Evolutionary conservation across 495 filamentous ascomycete genomes (phyloP).

Genomic region (Penicillium pancosmium): DNA sequence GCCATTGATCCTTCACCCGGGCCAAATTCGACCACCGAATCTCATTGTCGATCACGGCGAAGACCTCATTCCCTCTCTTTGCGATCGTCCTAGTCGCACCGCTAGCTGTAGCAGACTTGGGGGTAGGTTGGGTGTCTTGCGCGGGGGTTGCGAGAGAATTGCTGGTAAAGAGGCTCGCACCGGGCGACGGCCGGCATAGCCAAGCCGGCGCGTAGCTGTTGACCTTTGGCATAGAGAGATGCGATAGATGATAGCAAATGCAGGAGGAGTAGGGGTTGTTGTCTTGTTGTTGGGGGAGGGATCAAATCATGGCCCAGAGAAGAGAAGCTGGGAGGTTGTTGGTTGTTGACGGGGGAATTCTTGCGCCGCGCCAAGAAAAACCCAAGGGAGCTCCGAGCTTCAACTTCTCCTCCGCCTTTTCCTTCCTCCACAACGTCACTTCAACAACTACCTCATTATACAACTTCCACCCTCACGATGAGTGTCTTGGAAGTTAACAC

Average conservation of each 20-base stretch:
- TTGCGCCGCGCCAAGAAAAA: constrained; percentile 27
- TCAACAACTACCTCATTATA: neutral
- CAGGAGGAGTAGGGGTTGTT: neutral
- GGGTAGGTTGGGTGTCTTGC: constrained; percentile 33
- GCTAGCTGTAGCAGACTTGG: constrained; percentile 40
- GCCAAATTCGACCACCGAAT: constrained; percentile 84
- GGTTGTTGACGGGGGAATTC: constrained; percentile 32
- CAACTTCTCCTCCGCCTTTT: constrained; percentile 20
- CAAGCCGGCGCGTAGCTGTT: constrained; percentile 80
- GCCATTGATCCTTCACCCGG: constrained; percentile 72
- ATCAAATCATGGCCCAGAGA: neutral
- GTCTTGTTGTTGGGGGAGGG: constrained; percentile 4
- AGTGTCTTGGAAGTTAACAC: constrained; percentile 51
- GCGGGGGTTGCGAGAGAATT: constrained; percentile 36
- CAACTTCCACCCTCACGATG: constrained; percentile 19
- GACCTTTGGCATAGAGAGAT: constrained; percentile 70
- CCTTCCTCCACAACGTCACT: neutral
- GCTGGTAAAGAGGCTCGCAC: constrained; percentile 68
- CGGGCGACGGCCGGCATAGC: constrained; percentile 75
- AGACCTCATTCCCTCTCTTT: constrained; percentile 74
- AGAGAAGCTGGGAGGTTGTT: neutral
- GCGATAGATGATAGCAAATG: neutral
- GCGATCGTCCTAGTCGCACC: constrained; percentile 72
- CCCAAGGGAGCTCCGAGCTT: constrained; percentile 29
- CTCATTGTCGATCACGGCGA: constrained; percentile 80